phyloP scores from a whole-genome alignment of 2,329 filamentous ascomycete species.

The Pestalotiopsis fici region DNA sequence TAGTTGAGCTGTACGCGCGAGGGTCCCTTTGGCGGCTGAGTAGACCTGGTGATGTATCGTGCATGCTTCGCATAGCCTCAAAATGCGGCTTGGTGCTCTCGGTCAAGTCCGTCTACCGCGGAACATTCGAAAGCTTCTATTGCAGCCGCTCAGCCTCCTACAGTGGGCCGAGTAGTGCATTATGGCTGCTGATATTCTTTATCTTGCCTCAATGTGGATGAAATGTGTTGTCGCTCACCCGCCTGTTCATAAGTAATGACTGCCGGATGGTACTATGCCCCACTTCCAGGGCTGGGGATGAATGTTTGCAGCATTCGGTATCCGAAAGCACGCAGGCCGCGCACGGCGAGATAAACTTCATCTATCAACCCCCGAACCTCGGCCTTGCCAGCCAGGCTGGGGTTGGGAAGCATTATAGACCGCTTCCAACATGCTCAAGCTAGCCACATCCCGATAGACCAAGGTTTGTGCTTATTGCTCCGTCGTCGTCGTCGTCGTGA shows the following conservation, averaged over 20 bases:
- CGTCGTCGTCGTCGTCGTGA: too few species aligned
- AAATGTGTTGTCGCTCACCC: background rate
- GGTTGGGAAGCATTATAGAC: too few species aligned
- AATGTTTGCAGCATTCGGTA: background rate
- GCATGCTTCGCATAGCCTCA: slow-evolving; percentile 3
- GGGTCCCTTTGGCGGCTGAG: background rate
- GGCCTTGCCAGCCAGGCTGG: too few species aligned
- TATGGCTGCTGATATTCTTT: background rate
- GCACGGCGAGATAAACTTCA: background rate
- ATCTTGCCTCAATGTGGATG: background rate
- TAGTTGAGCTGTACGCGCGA: background rate
- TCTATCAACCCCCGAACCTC: background rate
- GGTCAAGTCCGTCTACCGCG: slow-evolving; percentile 6
- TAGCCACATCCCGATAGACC: too few species aligned
- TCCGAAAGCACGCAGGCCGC: background rate
- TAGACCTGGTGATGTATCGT: background rate
- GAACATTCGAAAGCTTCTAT: slow-evolving; percentile 5
- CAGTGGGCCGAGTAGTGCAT: background rate
- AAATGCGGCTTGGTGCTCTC: background rate
- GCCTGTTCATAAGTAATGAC: background rate
- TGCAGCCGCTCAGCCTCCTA: background rate
- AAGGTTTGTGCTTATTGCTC: too few species aligned
- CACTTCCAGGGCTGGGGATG: background rate
- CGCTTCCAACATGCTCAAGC: too few species aligned
- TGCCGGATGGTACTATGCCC: background rate